Base-by-base conservation (phyloP, 352 stramenopile species). In the Aphanomyces invadans region DNA sequence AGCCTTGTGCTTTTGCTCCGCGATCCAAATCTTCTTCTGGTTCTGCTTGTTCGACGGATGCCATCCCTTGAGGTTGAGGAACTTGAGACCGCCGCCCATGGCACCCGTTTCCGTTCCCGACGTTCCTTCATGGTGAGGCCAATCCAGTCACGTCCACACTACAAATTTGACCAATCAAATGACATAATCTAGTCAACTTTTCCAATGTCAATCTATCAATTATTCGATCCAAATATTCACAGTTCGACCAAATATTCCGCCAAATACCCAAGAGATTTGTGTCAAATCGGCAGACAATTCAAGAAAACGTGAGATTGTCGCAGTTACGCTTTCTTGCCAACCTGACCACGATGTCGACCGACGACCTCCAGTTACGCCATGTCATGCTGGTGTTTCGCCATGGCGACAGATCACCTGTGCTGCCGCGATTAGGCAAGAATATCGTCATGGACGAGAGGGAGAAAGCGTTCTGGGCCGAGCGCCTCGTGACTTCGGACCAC, bases 1-100 rank as follows among this genome's bases (percentile, higher is more conserved):
- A 51, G 77, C 73, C 36, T 75, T 78, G 2, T 79, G 80, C 51
- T 77, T 74, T 76, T 95, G 80, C 70, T 95, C 86, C 4, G 86
- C 86, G 38, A 92, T 82, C 81, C 82, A 95, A 31, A 95, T 76
- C 66, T 75, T 76, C 75, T 90, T 91, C 74, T 95, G 86, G 72
- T 95, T 95, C 52, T 75, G 71, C 66, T 89, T 84, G 66, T 74
- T 91, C 19, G 75, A 79, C 23, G 86, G 86, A 62, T 95, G 86
- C 72, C 73, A 95, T 4, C 76, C 73, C 75, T 95, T 95, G 49
- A 87, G 74, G 49, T 87, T 80, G 9, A 95, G 75, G 73, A 95
- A 95, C 55, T 89, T 79, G 69, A 91, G 76, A 17, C 57, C 60
- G 32, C 59, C 59, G 46, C 66, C 66, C 66, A 71, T 71, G 10